Evolutionary conservation across 345 rosid species (phyloP).

Genomic region (Alliaria petiolata): DNA sequence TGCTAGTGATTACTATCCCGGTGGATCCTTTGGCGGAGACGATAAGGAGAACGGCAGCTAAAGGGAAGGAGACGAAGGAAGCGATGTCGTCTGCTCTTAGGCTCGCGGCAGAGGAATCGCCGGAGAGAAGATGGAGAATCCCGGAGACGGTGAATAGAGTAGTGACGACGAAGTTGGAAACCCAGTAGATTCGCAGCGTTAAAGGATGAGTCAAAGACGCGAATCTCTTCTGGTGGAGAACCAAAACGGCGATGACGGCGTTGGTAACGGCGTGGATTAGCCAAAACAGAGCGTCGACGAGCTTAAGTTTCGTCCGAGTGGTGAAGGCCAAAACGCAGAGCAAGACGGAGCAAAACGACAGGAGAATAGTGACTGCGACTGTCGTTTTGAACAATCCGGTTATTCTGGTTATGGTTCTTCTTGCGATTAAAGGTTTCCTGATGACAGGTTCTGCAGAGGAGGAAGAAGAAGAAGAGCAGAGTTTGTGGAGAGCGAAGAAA

Average conservation of each 20-base stretch:
- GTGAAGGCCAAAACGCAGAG: conserved; percentile 50
- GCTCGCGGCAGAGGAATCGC: conserved; percentile 23
- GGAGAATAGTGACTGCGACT: conserved; percentile 35
- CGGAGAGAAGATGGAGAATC: conserved; percentile 41
- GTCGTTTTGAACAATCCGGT: conserved; percentile 55
- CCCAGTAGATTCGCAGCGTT: conserved; percentile 64
- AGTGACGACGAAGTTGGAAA: conserved; percentile 40
- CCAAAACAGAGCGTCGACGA: conserved; percentile 57
- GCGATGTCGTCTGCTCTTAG: conserved; percentile 56
- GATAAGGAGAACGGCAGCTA: conserved; percentile 48
- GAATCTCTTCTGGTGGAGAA: conserved; percentile 70
- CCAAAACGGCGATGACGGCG: conserved; percentile 50
- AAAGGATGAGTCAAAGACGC: conserved; percentile 56
- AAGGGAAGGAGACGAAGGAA: conserved; percentile 47
- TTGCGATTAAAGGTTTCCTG: conserved; percentile 56
- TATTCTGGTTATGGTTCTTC: conserved; percentile 37
- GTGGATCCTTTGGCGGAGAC: conserved; percentile 69
- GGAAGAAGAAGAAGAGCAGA: conserved; percentile 11
- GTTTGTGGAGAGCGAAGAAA: conserved; percentile 29
- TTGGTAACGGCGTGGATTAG: conserved; percentile 68
- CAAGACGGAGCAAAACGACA: conserved; percentile 45
- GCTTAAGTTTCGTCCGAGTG: conserved; percentile 34
- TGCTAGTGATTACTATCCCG: conserved; percentile 34
- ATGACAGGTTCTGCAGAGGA: conserved; percentile 24
- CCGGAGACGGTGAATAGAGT: conserved; percentile 57